Percentiles rank a stretch among this genome's conserved stretches.
Evolutionary conservation across 1,284 basidiomycete genomes (phyloP).

Genomic region (Filobasidium uniguttulatum): DNA sequence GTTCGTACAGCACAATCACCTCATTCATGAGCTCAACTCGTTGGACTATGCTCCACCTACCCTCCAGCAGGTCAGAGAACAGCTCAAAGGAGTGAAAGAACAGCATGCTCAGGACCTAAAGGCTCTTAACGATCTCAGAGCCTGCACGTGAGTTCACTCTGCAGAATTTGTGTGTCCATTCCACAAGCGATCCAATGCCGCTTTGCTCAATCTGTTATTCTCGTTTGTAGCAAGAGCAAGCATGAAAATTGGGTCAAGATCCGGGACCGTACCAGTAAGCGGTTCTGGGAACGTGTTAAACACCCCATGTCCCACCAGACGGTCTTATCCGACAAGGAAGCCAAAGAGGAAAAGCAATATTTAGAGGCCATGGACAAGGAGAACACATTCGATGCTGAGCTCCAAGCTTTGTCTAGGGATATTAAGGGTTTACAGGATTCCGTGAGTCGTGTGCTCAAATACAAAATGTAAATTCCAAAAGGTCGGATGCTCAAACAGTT

Average conservation of each 20-base stretch:
- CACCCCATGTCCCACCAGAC: conserved; percentile 13
- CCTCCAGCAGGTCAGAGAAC: conserved; percentile 11
- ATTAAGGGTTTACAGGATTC: conserved; percentile 10
- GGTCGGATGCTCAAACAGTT: neutral
- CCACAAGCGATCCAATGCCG: neutral
- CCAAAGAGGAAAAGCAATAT: conserved; percentile 21
- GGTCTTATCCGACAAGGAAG: conserved; percentile 13
- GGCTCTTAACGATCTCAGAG: conserved; percentile 11
- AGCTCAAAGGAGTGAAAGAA: conserved; percentile 9
- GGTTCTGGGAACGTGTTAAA: conserved; percentile 17
- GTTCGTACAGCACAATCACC: conserved; percentile 15
- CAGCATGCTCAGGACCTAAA: conserved; percentile 11
- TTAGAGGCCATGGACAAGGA: conserved; percentile 17
- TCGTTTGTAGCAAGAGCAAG: conserved; percentile 16
- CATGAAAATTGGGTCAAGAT: conserved; percentile 19
- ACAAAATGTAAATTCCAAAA: too few species aligned
- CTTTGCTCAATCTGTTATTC: too few species aligned
- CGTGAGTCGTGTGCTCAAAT: too few species aligned
- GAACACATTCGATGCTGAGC: conserved; percentile 15
- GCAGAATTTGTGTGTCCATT: too few species aligned
- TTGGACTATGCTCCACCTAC: conserved; percentile 19
- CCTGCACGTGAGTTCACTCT: conserved; percentile 11
- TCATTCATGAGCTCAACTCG: conserved; percentile 16
- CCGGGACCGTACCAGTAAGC: conserved; percentile 17
- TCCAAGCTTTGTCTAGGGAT: conserved; percentile 15